phyloP scores from a whole-genome alignment of 1,139 yeast species.

The Kodamaea sp. region DNA sequence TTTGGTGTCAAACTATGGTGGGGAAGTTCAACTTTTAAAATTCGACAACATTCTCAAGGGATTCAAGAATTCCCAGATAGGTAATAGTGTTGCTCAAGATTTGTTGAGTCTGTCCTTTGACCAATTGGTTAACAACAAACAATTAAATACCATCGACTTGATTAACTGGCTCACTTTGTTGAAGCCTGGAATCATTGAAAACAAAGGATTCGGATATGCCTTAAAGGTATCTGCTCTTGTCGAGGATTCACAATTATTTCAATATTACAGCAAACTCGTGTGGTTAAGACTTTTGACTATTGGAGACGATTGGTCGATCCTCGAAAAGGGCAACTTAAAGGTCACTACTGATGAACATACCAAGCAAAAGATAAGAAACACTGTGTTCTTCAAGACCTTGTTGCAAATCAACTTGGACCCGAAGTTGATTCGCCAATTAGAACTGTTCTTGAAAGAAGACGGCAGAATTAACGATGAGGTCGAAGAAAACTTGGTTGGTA shows the following conservation, averaged over 20 bases:
- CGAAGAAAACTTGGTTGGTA: constrained; percentile 9
- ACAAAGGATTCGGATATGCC: constrained; percentile 36
- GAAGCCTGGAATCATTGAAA: constrained; percentile 29
- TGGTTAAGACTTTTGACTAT: constrained; percentile 65
- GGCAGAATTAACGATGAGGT: constrained; percentile 8
- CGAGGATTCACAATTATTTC: constrained; percentile 25
- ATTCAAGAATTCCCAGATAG: constrained; percentile 25
- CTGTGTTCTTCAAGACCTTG: constrained; percentile 52
- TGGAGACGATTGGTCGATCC: constrained; percentile 59
- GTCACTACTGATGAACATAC: constrained; percentile 41
- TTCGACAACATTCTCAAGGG: constrained; percentile 20
- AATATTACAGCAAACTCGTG: constrained; percentile 32
- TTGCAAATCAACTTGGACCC: constrained; percentile 12
- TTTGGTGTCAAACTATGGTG: constrained; percentile 27
- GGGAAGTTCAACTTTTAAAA: constrained; percentile 21
- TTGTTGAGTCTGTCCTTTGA: constrained; percentile 34
- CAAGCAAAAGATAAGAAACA: constrained; percentile 39
- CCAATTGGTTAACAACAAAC: constrained; percentile 37
- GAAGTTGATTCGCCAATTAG: constrained; percentile 14
- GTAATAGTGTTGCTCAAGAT: constrained; percentile 14
- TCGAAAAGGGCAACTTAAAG: constrained; percentile 37
- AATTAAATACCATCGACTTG: constrained; percentile 48
- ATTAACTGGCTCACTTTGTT: constrained; percentile 60
- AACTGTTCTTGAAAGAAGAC: constrained; percentile 8
- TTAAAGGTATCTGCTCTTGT: constrained; percentile 34